Conservation (phyloP, 148 eudicot genomes). For the Nepenthes mirabilis region DNA sequence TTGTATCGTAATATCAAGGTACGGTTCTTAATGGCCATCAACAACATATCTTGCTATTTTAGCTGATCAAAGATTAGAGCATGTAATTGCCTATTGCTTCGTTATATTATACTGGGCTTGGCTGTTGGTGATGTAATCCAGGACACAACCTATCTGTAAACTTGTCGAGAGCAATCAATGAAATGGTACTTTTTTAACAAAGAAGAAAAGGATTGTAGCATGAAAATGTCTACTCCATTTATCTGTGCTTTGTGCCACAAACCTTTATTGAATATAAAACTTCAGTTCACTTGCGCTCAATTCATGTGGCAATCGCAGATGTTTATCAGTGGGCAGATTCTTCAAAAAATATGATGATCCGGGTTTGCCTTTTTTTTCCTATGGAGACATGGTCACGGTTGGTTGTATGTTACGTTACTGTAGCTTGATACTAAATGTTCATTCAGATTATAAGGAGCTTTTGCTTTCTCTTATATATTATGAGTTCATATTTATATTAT, state of each 20-base stretch:
- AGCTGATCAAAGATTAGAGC: too few species aligned
- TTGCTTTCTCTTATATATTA: neutral
- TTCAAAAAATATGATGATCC: slow-evolving; percentile 62
- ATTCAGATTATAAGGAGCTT: neutral
- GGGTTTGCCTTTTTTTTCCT: slow-evolving; percentile 89
- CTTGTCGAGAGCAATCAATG: too few species aligned
- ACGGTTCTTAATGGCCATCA: too few species aligned
- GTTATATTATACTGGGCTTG: too few species aligned
- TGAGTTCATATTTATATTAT: slow-evolving; percentile 1
- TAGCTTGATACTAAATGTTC: slow-evolving; percentile 1
- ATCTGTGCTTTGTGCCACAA: neutral
- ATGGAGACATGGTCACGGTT: slow-evolving; percentile 77
- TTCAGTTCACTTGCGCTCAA: neutral
- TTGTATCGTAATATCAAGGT: too few species aligned
- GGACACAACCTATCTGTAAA: too few species aligned
- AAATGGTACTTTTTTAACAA: too few species aligned
- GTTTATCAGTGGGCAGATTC: slow-evolving; percentile 76
- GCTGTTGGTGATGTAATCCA: too few species aligned
- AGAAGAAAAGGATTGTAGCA: neutral
- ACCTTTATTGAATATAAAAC: too few species aligned
- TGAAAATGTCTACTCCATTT: neutral
- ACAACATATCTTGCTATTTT: too few species aligned
- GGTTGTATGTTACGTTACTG: slow-evolving; percentile 29
- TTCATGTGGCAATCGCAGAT: slow-evolving; percentile 35
- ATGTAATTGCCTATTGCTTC: too few species aligned